phyloP scores from a whole-genome alignment of 129 eudicot species.

The Heracleum sosnowskyi region DNA sequence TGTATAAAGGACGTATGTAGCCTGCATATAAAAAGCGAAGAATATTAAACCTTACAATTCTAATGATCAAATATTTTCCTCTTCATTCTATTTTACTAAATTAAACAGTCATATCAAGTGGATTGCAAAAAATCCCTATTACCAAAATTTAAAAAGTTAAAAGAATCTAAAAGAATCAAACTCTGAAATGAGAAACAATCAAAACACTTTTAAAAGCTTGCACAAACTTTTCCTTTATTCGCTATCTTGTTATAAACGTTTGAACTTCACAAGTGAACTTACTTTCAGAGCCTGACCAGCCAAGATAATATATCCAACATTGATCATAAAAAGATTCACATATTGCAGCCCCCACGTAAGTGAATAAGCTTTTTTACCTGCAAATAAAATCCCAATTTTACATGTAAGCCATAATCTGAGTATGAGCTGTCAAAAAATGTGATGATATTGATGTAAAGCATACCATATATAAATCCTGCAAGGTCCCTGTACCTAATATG shows the following conservation, averaged over 20 bases:
- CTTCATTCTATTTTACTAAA: neutral
- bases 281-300: conserved; percentile 94
- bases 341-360: conserved; percentile 85
- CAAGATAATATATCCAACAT: conserved; percentile 70
- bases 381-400: conserved; percentile 22
- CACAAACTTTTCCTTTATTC: neutral
- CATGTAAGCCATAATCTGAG: conserved; percentile 3
- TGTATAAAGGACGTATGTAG: conserved; percentile 49
- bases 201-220: neutral
- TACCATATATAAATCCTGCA: conserved; percentile 88
- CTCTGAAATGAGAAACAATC: neutral
- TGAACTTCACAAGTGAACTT: neutral
- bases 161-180: neutral
- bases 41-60: neutral
- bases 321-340: conserved; percentile 88
- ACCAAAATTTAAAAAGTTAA: neutral
- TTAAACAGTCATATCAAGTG: neutral
- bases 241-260: neutral
- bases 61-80: neutral
- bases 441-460: neutral
- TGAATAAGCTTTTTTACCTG: conserved; percentile 70
- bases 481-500: conserved; percentile 95
- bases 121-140: neutral
- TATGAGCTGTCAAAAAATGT: neutral
- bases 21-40: conserved; percentile 42